Conservation (phyloP, 1,139 yeast genomes). For the Yamadazyma mexicana region DNA sequence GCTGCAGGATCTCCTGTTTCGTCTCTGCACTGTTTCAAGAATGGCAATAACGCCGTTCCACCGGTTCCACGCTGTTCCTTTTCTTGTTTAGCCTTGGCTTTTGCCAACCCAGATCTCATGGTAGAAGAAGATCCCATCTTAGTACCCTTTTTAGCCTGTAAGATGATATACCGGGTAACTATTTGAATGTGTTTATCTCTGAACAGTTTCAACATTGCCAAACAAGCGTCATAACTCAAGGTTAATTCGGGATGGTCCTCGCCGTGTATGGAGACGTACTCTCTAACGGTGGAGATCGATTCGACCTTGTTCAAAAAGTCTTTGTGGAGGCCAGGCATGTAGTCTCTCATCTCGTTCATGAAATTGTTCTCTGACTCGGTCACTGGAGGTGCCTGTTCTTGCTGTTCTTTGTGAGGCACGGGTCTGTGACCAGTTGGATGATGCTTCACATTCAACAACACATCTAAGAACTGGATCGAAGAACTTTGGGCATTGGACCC, state of each 20-base stretch:
- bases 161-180: slow-evolving; percentile 79
- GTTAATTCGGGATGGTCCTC: slow-evolving; percentile 55
- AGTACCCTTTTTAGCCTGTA: slow-evolving; percentile 65
- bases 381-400: neutral
- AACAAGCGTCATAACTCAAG: slow-evolving; percentile 82
- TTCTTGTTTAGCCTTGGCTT: slow-evolving; percentile 38
- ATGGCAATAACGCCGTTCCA: slow-evolving; percentile 88
- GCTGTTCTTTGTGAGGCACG: slow-evolving; percentile 24
- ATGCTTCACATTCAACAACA: slow-evolving; percentile 74
- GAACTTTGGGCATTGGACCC: slow-evolving; percentile 96
- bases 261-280: slow-evolving; percentile 50
- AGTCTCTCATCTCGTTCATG: slow-evolving; percentile 78
- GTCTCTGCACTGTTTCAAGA: slow-evolving; percentile 91
- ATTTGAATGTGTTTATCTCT: slow-evolving; percentile 92
- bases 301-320: slow-evolving; percentile 65
- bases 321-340: slow-evolving; percentile 88
- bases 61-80: slow-evolving; percentile 85
- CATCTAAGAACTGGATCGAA: slow-evolving; percentile 81
- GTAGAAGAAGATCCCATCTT: slow-evolving; percentile 54
- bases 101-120: slow-evolving; percentile 64
- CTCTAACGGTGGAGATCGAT: slow-evolving; percentile 58
- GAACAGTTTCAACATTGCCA: slow-evolving; percentile 85
- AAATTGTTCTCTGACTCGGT: slow-evolving; percentile 49
- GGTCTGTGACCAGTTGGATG: slow-evolving; percentile 70
- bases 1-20: slow-evolving; percentile 94